Percentiles rank a stretch among this genome's conserved stretches.
phyloP scores from a whole-genome alignment of 495 filamentous ascomycete species.

The Penicillium manginii region DNA sequence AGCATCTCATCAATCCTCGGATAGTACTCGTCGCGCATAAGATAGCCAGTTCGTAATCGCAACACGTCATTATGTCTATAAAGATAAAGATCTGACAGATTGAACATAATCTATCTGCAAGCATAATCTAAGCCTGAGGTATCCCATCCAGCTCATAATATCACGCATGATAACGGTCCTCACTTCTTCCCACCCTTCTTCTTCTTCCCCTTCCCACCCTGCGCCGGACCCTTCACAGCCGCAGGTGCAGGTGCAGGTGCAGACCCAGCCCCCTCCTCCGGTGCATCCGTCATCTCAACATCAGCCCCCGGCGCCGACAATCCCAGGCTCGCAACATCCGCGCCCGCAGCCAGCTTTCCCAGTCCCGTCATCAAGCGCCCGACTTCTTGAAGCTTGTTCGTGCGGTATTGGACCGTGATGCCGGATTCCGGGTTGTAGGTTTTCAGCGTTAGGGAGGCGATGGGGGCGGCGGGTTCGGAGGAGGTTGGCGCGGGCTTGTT shows the following conservation, averaged over 20 bases:
- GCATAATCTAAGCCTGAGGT: not conserved
- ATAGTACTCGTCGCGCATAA: not conserved
- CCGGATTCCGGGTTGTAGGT: conserved; percentile 86
- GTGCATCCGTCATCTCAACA: conserved; percentile 46
- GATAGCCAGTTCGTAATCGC: conserved; percentile 9
- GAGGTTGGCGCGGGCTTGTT: conserved; percentile 27
- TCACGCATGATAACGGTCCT: conserved; percentile 18
- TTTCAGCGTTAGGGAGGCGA: conserved; percentile 79
- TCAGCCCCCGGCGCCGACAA: conserved; percentile 36
- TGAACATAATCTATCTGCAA: not conserved
- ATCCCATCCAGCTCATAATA: not conserved
- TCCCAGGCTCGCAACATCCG: conserved; percentile 64
- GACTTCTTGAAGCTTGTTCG: conserved; percentile 89
- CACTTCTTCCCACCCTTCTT: conserved; percentile 22
- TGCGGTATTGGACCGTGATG: conserved; percentile 84
- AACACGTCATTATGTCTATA: conserved; percentile 27
- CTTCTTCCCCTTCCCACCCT: conserved; percentile 40
- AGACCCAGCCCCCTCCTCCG: conserved; percentile 18
- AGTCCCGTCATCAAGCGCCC: conserved; percentile 75
- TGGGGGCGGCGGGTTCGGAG: conserved; percentile 33
- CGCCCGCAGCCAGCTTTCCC: conserved; percentile 63
- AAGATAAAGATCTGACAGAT: not conserved
- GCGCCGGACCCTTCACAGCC: conserved; percentile 22
- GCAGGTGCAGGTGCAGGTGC: conserved; percentile 14
- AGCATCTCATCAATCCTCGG: not conserved